Evolutionary conservation across 2,329 filamentous ascomycete genomes (phyloP).

Genomic region (Trichophaea hybrida): DNA sequence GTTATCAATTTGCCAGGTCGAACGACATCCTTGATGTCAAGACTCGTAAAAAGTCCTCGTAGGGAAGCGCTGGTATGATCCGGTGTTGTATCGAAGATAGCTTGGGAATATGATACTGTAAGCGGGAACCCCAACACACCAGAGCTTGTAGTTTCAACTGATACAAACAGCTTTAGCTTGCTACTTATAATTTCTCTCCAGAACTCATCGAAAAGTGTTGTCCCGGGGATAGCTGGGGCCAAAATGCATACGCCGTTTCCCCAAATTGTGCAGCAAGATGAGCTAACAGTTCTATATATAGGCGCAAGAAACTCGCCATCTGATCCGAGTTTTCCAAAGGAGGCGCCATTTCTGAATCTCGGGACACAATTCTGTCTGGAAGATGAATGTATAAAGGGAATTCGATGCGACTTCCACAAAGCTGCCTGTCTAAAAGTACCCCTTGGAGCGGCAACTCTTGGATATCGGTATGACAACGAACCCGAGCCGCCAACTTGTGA

Average conservation of each 20-base stretch:
- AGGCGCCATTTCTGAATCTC: background rate
- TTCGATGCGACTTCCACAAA: background rate
- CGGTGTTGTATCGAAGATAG: background rate
- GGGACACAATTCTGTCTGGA: background rate
- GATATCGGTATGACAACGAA: background rate
- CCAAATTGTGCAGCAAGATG: background rate
- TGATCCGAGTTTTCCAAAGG: background rate
- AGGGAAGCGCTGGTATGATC: background rate
- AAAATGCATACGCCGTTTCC: background rate
- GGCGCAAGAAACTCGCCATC: too few species aligned
- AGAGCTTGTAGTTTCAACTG: background rate
- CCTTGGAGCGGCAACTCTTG: background rate
- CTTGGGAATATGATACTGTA: background rate
- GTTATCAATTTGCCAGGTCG: background rate
- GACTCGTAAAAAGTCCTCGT: background rate
- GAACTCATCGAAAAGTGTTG: background rate
- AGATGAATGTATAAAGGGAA: background rate
- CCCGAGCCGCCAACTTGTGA: background rate
- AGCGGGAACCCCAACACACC: too few species aligned
- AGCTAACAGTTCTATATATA: background rate
- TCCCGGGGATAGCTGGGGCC: background rate
- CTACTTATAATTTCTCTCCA: background rate
- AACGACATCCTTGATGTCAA: background rate
- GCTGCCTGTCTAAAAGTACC: background rate
- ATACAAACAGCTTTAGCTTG: background rate